Evolutionary conservation across 176 grass and related monocot species (phyloP), one percentile per base, ranked within the genome.

Genomic region (Musa beccarii): DNA sequence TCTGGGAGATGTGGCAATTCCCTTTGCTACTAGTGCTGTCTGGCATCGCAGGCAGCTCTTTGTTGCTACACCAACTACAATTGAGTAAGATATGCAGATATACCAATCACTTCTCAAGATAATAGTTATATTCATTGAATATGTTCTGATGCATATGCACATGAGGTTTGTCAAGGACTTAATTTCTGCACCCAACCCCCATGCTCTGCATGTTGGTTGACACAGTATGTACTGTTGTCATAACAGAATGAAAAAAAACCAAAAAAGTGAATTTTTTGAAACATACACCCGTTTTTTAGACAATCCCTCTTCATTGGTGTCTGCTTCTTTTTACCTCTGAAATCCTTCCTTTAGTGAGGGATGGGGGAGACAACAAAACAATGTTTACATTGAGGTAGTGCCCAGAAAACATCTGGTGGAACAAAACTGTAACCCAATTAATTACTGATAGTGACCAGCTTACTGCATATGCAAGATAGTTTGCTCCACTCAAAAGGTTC

Each of bases 41-140:
- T 98, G 95, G 95, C 95, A 98, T 71, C 86, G 86, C 29, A 92
- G 95, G 59, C 95, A 99, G 76, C 86, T 99, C 69, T 99, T 99
- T 89, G 95, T 98, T 80, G 90, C 84, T 80, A 99, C 95, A 76
- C 95, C 95, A 22, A 99, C 95, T 81, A 98, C 95, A 61, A 94
- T 99, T 2, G 95, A 99, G 95, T 94, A 99, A 93, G 94, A 71
- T 83, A 43, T 43, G 75, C 69, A 81, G 17, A 28, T 59, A 75
- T 80, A 76, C 54, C 20, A 61, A 52, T 52, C 43, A 76, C 75
- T 63, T 84, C 28, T 52, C n/a, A 21, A 11, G 9, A 49, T 21
- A 13, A 49, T 21, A 13, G 15, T 69, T 69, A 50, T 49, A 34
- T 50, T 51, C 34, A 69, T 19, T 19, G 29, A 70, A 51, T 16